Percentiles rank a stretch among this genome's conserved stretches.
phyloP scores from a whole-genome alignment of 768 basidiomycete species.

The Suillus subluteus region DNA sequence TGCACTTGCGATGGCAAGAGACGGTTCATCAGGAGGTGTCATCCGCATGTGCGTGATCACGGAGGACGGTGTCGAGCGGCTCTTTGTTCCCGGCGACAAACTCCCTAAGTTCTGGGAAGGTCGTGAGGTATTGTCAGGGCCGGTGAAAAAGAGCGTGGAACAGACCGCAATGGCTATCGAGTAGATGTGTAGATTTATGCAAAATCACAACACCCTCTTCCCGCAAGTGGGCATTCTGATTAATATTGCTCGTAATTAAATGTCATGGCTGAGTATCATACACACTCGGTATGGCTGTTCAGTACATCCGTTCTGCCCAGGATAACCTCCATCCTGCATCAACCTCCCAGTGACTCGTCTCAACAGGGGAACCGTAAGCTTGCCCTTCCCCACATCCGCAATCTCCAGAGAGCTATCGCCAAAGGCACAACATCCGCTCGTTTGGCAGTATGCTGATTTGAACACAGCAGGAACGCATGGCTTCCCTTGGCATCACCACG shows the following conservation, averaged over 20 bases:
- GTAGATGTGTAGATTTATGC: conserved; percentile 16
- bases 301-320: conserved; percentile 15
- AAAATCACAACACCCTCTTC: background rate
- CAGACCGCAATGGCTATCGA: conserved; percentile 52
- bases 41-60: conserved; percentile 98
- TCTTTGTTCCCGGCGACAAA: conserved; percentile 91
- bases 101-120: conserved; percentile 92
- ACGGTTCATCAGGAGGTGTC: conserved; percentile 96
- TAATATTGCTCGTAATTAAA: conserved; percentile 1
- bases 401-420: conserved; percentile 77
- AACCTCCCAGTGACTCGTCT: conserved; percentile 44
- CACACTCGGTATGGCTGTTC: background rate
- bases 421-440: conserved; percentile 66
- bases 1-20: conserved; percentile 93
- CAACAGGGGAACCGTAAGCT: conserved; percentile 18
- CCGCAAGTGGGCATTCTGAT: background rate
- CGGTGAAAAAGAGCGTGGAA: conserved; percentile 24
- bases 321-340: conserved; percentile 29
- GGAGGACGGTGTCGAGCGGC: conserved; percentile 85
- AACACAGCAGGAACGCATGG: conserved; percentile 70
- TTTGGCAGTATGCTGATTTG: conserved; percentile 49
- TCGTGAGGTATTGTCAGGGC: conserved; percentile 62
- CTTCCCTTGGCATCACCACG: conserved; percentile 51
- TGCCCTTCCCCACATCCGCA: conserved; percentile 77
- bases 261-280: background rate